phyloP scores from a whole-genome alignment of 2,329 filamentous ascomycete species.

The Claviceps humidiphila region DNA sequence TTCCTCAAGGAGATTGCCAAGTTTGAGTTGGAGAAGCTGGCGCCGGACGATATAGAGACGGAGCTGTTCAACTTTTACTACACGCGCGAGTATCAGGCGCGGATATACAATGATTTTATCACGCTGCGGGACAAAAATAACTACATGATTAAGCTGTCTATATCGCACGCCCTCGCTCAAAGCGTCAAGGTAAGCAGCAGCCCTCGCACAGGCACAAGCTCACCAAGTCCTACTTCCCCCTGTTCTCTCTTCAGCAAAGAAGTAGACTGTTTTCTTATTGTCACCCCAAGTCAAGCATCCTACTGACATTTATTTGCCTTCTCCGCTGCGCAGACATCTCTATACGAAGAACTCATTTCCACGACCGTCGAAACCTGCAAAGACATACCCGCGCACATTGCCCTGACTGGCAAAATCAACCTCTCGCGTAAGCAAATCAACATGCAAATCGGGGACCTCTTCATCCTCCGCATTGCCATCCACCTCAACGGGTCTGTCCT shows the following conservation, averaged over 20 bases:
- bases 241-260: background rate
- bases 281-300: background rate
- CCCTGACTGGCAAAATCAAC: conserved; percentile 80
- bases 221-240: no score
- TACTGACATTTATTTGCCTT: conserved; percentile 8
- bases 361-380: conserved; percentile 89
- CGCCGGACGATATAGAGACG: conserved; percentile 78
- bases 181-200: conserved; percentile 62
- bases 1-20: conserved; percentile 91
- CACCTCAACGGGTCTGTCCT: conserved; percentile 94
- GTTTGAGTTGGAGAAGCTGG: conserved; percentile 84
- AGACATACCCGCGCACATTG: conserved; percentile 85
- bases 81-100: conserved; percentile 90
- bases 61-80: conserved; percentile 99
- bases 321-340: conserved; percentile 51
- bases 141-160: conserved; percentile 96
- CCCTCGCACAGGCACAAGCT: no score
- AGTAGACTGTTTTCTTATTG: background rate
- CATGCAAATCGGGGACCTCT: conserved; percentile 98
- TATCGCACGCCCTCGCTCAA: conserved; percentile 88
- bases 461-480: conserved; percentile 95
- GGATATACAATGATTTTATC: conserved; percentile 99
- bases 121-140: conserved; percentile 85
- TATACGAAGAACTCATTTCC: conserved; percentile 91
- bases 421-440: conserved; percentile 86